Evolutionary conservation across 2,329 filamentous ascomycete genomes (phyloP).

Genomic region (Fusarium sulawesiense): DNA sequence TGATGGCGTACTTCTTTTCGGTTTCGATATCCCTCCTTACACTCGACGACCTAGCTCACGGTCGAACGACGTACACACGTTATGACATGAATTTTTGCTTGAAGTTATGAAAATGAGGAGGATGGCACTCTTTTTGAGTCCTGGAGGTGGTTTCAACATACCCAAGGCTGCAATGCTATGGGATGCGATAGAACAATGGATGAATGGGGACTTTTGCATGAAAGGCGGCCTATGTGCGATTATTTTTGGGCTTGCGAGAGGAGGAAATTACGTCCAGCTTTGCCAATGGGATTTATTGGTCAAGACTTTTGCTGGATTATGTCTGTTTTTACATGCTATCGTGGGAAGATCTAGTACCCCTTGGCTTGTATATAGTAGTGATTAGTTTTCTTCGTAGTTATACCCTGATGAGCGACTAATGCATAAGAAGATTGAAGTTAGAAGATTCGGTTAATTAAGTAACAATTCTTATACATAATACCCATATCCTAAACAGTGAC

Average conservation of each 20-base stretch:
- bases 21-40: conserved; percentile 46
- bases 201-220: conserved; percentile 38
- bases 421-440: conserved; percentile 44
- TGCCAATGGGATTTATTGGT: conserved; percentile 32
- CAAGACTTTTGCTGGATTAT: conserved; percentile 37
- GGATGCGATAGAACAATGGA: conserved; percentile 18
- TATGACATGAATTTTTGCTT: conserved; percentile 43
- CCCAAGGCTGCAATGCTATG: conserved; percentile 7
- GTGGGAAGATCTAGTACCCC: conserved; percentile 21
- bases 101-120: conserved; percentile 30
- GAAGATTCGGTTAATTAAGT: conserved; percentile 41
- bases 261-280: conserved; percentile 25
- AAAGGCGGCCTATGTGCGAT: conserved; percentile 39
- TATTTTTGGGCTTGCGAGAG: conserved; percentile 29
- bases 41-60: conserved; percentile 42
- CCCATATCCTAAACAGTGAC: background rate
- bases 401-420: conserved; percentile 54
- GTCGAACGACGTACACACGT: conserved; percentile 47
- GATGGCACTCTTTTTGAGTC: conserved; percentile 34
- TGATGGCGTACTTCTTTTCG: conserved; percentile 42
- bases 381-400: conserved; percentile 53
- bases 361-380: conserved; percentile 47
- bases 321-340: conserved; percentile 37
- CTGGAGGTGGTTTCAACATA: conserved; percentile 13
- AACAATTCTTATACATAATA: background rate